Evolutionary conservation across 371 early-diverging fungal genomes (phyloP), one percentile per base, ranked within the genome.

Genomic region (Entomophthora muscae): DNA sequence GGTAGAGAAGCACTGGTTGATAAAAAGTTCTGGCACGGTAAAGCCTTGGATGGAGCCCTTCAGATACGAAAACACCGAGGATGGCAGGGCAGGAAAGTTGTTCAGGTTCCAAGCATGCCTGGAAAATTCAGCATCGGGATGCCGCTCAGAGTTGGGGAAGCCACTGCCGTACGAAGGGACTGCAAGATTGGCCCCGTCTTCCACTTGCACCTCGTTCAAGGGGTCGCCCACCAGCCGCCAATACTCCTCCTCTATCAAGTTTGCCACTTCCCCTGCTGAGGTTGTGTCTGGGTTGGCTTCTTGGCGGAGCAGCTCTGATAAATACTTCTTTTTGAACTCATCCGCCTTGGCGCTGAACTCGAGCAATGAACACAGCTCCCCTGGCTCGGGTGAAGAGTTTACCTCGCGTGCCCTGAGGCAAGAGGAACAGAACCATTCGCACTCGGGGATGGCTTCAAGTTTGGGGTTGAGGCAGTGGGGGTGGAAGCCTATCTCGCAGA

Each of bases 21-120:
- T 85, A 67, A 95, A 95, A 12, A 95, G 71, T 95, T 95, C 95
- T 22, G 98, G 98, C 1, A 88, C 81, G 86, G 88, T 93, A 89
- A 95, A 91, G 2, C 96, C 96, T 24, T 86, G 83, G 29, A 94
- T 91, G 61, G 78, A 76, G 32, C 84, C 79, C 55, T 84, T 81
- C 69, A 95, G 86, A 68, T 91, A 79, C 22, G 82, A 79, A 64
- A 97, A 88, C 30, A 97, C 76, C 1, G 93, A 92, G 12, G 78
- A 78, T 1, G 82, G 79, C n/a, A 84, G 76, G 31, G 81, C 77
- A 0, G 95, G 85, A 52, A 97, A 79, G 67, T 86, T 84, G 66
- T 88, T 91, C 21, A 97, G 75, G 67, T 95, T 95, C 89, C 92
- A 93, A 3, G 85, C 83, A 66, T 83, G 79, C 23, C 65, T 67